Evolutionary conservation across 2,329 filamentous ascomycete genomes (phyloP), one percentile per base, ranked within the genome.

Genomic region (Pseudogymnoascus sp.): DNA sequence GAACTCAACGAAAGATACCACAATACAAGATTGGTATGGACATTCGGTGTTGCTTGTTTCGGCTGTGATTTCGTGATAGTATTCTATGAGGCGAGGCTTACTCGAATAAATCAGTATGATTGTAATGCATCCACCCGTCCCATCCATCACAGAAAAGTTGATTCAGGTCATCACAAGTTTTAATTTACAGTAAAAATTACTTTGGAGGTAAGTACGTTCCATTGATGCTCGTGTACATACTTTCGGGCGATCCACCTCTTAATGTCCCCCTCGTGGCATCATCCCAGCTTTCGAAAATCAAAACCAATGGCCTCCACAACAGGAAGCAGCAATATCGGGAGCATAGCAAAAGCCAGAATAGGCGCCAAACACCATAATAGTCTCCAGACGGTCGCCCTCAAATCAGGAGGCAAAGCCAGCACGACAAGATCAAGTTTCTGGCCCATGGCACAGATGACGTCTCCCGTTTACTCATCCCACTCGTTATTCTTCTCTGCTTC

Each of bases 21-120:
- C 28, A 57, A 57, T 57, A 57, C 28, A 57, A 57, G 10, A 57
- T 21, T 57, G 51, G 51, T 57, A 57, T 54, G n/a, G 28, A 36
- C n/a, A 57, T 7, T 16, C 16, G 51, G 16, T 36, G 51, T n/a
- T 51, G 45, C 31, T 16, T 54, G n/a, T 31, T 31, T n/a, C n/a
- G n/a, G n/a, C 8, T 34, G 28, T 57, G 28, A 21, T 34, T 57
- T 21, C 14, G 28, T 25, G 28, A 57, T 25, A 34, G n/a, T 34
- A 19, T 57, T n/a, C 11, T 34, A 19, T 31, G 11, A 34, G n/a
- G n/a, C 51, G 5, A 7, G n/a, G 11, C 51, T 57, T 57, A 2
- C n/a, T 28, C 25, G 28, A 31, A 34, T 31, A 11, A 31, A 57
- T 31, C 23, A 4, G n/a, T 4, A n/a, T 57, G 7, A 14, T 13